These are phyloP conservation scores for Russula emetica DNA, from an alignment of 768 basidiomycete species.

Conservation along the genomic window DNA sequence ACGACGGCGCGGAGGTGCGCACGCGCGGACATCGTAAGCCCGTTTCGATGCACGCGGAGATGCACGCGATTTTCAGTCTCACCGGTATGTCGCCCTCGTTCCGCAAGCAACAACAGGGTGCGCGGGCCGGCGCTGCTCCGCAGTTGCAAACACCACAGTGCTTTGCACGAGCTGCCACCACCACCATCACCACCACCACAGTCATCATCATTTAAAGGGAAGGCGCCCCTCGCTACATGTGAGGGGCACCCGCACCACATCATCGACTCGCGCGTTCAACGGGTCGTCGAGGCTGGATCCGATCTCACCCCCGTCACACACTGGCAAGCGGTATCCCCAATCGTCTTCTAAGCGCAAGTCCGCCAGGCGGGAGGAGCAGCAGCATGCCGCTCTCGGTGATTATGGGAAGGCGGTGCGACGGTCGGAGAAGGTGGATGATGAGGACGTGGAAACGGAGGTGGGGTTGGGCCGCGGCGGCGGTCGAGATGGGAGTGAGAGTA, in stretches of 20 bases:
- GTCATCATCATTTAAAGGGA: conserved; percentile 18
- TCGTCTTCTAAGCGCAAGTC: conserved; percentile 2
- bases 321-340: not conserved
- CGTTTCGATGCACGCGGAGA: conserved; percentile 57
- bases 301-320: not conserved
- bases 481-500: not conserved
- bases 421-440: conserved; percentile 17
- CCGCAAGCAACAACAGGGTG: conserved; percentile 46
- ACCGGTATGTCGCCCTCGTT: conserved; percentile 49
- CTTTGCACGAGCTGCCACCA: not conserved
- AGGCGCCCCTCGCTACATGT: conserved; percentile 25
- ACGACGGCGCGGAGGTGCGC: conserved; percentile 43
- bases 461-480: not conserved
- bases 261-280: not conserved
- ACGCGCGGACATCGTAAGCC: conserved; percentile 42
- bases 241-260: conserved; percentile 24
- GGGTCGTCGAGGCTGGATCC: not conserved
- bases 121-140: conserved; percentile 32
- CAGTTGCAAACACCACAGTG: conserved; percentile 23
- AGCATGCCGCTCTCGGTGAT: conserved; percentile 16
- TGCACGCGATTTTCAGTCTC: conserved; percentile 53
- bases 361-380: conserved; percentile 2
- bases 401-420: not conserved
- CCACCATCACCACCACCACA: conserved; percentile 27
- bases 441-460: not conserved